Evolutionary conservation across 129 eudicot species (phyloP).

Genomic region (Helianthus annuus): HanXRQr2.0-SUNRISE NC_035438.2:12848005-12848504

Average conservation of each 20-base stretch:
- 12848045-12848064: conserved; percentile 97
- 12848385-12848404: conserved; percentile 14
- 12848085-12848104: conserved; percentile 98
- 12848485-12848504: too few relatives aligned
- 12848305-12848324: conserved; percentile 32
- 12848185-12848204: conserved; percentile 41
- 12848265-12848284: conserved; percentile 2
- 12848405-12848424: not conserved
- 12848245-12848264: not conserved
- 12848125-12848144: not conserved
- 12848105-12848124: not conserved
- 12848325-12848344: conserved; percentile 40
- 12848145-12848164: not conserved
- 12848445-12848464: not conserved
- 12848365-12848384: conserved; percentile 28
- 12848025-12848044: conserved; percentile 84
- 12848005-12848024: conserved; percentile 91
- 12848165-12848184: not conserved
- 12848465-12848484: too few relatives aligned
- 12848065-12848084: conserved; percentile 84
- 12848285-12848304: conserved; percentile 26
- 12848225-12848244: conserved; percentile 62
- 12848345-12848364: conserved; percentile 26
- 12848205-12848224: conserved; percentile 84
- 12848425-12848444: not conserved